phyloP scores from a whole-genome alignment of 331 rosid species.

The Arachis monticola region DNA sequence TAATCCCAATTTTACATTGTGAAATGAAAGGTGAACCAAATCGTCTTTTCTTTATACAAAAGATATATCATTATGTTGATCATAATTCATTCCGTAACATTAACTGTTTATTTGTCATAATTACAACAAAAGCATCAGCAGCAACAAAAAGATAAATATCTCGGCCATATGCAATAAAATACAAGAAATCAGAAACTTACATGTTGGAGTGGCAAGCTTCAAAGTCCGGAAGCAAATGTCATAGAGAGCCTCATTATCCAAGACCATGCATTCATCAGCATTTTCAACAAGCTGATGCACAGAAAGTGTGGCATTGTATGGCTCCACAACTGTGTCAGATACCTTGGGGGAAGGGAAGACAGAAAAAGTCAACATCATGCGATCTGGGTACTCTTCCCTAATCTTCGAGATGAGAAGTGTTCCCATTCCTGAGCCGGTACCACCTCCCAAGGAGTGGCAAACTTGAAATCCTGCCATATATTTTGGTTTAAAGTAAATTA shows the following conservation, averaged over 20 bases:
- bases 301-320: constrained; percentile 81
- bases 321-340: constrained; percentile 80
- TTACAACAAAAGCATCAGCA: background rate
- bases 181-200: constrained; percentile 44
- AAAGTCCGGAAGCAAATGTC: constrained; percentile 77
- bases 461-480: constrained; percentile 69
- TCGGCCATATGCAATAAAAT: background rate
- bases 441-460: constrained; percentile 82
- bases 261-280: constrained; percentile 80
- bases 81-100: background rate
- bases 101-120: background rate
- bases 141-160: background rate
- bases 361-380: constrained; percentile 84
- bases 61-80: background rate
- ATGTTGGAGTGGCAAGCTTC: constrained; percentile 72
- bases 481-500: background rate
- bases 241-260: constrained; percentile 76
- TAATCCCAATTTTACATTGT: constrained; percentile 4
- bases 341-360: constrained; percentile 70
- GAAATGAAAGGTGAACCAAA: constrained; percentile 16
- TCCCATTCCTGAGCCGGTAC: constrained; percentile 84
- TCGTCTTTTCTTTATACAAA: too few species aligned
- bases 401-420: constrained; percentile 80
- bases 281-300: constrained; percentile 85
- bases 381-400: constrained; percentile 79